phyloP scores from a whole-genome alignment of 306 rosid genomes.

The Citrullus amarus region DNA sequence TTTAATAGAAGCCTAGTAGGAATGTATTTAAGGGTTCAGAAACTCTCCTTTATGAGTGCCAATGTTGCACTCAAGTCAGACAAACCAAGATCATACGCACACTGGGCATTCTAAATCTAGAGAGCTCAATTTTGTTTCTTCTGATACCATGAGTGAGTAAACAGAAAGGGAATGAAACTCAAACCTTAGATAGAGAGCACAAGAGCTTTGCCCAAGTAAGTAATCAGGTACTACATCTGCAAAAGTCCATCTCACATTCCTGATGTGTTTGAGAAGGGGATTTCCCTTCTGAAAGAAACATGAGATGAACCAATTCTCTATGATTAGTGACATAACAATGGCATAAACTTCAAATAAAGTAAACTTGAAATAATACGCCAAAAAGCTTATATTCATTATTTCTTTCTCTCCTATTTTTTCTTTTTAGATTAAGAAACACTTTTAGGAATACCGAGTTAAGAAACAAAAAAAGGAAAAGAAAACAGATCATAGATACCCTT shows the following conservation, averaged over 20 bases:
- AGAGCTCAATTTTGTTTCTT: neutral
- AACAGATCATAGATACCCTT: neutral
- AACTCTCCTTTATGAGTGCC: neutral
- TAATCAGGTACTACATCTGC: constrained; percentile 88
- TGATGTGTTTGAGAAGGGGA: constrained; percentile 82
- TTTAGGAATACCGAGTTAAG: neutral
- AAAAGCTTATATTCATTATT: neutral
- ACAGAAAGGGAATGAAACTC: neutral
- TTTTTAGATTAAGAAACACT: neutral
- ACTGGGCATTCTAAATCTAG: neutral
- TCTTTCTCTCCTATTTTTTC: neutral
- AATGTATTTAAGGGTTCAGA: neutral
- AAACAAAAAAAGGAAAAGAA: neutral
- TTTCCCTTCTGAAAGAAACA: constrained; percentile 62
- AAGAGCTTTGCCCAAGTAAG: constrained; percentile 79
- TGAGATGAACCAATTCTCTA: neutral
- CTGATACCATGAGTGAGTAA: neutral
- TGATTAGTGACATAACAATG: neutral
- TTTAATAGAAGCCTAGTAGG: neutral
- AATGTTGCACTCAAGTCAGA: neutral
- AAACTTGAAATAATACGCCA: neutral
- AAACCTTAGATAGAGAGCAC: constrained; percentile 93
- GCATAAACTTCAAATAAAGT: neutral
- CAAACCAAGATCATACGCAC: neutral
- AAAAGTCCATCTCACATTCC: constrained; percentile 86